Percentiles rank a stretch among this genome's conserved stretches.
phyloP scores from a whole-genome alignment of 306 rosid genomes.

The Luffa aegyptiaca region DNA sequence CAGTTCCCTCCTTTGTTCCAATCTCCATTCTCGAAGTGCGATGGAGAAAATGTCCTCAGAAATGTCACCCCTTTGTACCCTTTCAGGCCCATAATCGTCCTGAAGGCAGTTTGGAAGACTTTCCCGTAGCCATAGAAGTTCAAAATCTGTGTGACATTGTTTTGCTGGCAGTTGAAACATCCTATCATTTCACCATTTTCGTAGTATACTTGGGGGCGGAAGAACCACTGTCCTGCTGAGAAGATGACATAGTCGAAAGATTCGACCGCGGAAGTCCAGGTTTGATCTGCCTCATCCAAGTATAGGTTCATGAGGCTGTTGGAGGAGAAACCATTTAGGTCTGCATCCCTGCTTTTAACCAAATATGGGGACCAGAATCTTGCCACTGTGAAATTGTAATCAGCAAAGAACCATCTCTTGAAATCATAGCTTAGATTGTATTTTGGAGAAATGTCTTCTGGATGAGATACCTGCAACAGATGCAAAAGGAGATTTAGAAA shows the following conservation, averaged over 20 bases:
- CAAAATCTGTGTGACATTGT: constrained; percentile 28
- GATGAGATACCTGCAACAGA: constrained; percentile 48
- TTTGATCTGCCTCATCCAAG: constrained; percentile 54
- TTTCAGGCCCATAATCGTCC: constrained; percentile 23
- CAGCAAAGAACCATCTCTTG: constrained; percentile 41
- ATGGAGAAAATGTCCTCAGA: constrained; percentile 76
- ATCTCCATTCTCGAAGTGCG: constrained; percentile 80
- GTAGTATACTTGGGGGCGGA: constrained; percentile 39
- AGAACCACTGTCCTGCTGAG: constrained; percentile 95
- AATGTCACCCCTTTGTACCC: constrained; percentile 57
- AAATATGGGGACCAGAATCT: constrained; percentile 73
- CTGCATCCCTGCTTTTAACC: constrained; percentile 38
- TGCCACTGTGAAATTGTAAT: constrained; percentile 61
- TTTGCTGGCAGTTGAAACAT: constrained; percentile 41
- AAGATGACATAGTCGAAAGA: constrained; percentile 58
- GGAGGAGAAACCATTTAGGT: constrained; percentile 28
- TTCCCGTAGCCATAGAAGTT: constrained; percentile 39
- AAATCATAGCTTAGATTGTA: constrained; percentile 28
- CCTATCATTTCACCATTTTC: constrained; percentile 47
- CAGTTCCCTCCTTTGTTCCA: constrained; percentile 90
- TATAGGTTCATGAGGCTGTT: constrained; percentile 46
- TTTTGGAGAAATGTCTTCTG: constrained; percentile 40
- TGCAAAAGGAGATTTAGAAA: neutral
- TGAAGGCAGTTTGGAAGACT: constrained; percentile 59
- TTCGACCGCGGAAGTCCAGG: constrained; percentile 43